Evolutionary conservation across 1,139 yeast genomes (phyloP).

Genomic region (Kluyveromyces marxianus): DNA sequence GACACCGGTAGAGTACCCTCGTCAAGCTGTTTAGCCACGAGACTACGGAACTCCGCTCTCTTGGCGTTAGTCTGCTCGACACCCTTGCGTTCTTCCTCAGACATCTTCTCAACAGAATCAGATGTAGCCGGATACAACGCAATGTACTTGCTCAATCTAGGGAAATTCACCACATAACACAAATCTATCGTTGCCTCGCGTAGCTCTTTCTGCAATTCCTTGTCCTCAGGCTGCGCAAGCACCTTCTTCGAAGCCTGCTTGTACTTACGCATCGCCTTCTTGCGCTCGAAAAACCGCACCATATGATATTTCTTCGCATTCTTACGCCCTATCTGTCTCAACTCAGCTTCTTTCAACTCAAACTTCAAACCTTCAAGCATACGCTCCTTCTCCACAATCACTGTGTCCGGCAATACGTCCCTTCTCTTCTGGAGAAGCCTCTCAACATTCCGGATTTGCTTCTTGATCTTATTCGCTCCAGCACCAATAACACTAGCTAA

Average conservation of each 20-base stretch:
- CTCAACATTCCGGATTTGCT: constrained; percentile 80
- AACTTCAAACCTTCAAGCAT: constrained; percentile 65
- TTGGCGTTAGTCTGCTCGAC: constrained; percentile 39
- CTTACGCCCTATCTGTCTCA: constrained; percentile 45
- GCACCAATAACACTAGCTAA: constrained; percentile 31
- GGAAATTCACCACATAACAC: constrained; percentile 72
- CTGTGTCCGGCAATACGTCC: constrained; percentile 64
- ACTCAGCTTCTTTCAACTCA: constrained; percentile 54
- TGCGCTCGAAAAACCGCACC: constrained; percentile 86
- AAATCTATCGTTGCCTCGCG: constrained; percentile 61
- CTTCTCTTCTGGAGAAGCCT: constrained; percentile 50
- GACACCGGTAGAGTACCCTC: constrained; percentile 48
- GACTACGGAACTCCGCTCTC: constrained; percentile 43
- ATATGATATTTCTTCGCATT: constrained; percentile 80
- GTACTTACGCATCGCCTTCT: constrained; percentile 74
- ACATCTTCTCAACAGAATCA: constrained; percentile 10
- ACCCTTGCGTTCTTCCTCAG: constrained; percentile 19
- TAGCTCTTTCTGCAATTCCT: constrained; percentile 44
- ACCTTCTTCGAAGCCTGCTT: constrained; percentile 50
- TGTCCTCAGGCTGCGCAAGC: constrained; percentile 21
- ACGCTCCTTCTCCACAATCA: constrained; percentile 76
- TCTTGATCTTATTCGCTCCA: constrained; percentile 50
- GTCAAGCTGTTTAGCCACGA: constrained; percentile 44
- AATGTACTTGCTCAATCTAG: constrained; percentile 72
- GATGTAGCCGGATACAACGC: constrained; percentile 53